A percentile compares a stretch with the other conserved stretches of the same genome.
Conservation (phyloP, 2,329 filamentous ascomycete species). For the Scedosporium minutisporum region DNA sequence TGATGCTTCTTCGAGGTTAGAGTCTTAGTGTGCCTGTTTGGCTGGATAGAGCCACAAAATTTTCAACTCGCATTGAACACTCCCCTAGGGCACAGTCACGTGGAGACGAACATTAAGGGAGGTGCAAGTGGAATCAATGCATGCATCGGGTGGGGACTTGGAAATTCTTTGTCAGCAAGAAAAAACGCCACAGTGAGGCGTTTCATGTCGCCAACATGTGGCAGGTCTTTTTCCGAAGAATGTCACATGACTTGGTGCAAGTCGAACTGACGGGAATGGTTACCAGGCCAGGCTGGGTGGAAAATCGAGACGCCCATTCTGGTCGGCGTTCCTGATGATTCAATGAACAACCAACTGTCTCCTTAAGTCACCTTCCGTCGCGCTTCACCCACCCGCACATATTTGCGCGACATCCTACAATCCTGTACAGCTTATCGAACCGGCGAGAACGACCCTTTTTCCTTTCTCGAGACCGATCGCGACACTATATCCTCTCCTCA, state of each 20-base stretch:
- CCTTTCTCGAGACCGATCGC: not conserved
- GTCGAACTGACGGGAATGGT: not conserved
- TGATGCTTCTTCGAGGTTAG: constrained; percentile 9
- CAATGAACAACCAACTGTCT: not conserved
- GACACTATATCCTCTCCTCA: not conserved
- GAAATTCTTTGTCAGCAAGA: too few species aligned
- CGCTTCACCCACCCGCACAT: not conserved
- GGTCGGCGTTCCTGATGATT: not conserved
- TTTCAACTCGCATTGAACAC: constrained; percentile 4
- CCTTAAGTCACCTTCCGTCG: not conserved
- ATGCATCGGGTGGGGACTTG: too few species aligned
- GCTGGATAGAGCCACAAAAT: constrained; percentile 8
- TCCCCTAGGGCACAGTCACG: constrained; percentile 7
- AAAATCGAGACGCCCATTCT: not conserved
- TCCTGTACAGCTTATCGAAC: not conserved
- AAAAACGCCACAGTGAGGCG: not conserved
- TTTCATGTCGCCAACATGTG: not conserved
- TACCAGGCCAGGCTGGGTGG: not conserved
- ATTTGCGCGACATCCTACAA: not conserved
- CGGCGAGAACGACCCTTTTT: not conserved
- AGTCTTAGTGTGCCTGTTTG: constrained; percentile 8
- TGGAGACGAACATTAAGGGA: not conserved
- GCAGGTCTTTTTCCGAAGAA: not conserved
- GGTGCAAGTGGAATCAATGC: too few species aligned
- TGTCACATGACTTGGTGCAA: not conserved